Percentiles rank a stretch among this genome's conserved stretches.
Conservation (phyloP, 2,329 filamentous ascomycete genomes). For the Colletotrichum phormii region DNA sequence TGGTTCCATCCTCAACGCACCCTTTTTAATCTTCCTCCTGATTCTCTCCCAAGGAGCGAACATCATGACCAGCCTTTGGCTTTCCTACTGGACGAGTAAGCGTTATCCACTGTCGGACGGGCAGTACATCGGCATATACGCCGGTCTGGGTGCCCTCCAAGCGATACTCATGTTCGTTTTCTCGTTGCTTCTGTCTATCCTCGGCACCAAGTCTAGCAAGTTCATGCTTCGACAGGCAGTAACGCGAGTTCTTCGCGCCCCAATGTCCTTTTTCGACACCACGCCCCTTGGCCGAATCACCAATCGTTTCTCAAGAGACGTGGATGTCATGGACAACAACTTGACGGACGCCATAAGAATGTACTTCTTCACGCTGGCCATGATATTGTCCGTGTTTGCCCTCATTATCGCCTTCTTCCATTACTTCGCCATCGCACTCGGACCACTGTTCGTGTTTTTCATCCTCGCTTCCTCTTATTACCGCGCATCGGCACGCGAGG, state of each 20-base stretch:
- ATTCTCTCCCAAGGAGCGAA: slow-evolving; percentile 84
- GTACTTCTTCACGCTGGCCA: slow-evolving; percentile 87
- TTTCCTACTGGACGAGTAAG: slow-evolving; percentile 92
- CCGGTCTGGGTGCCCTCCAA: slow-evolving; percentile 77
- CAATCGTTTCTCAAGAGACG: slow-evolving; percentile 94
- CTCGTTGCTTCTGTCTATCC: slow-evolving; percentile 80
- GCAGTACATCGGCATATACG: slow-evolving; percentile 78
- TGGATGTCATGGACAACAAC: slow-evolving; percentile 96
- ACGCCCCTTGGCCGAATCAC: slow-evolving; percentile 95
- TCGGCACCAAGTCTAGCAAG: slow-evolving; percentile 85
- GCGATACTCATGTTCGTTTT: slow-evolving; percentile 84
- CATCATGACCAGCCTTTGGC: slow-evolving; percentile 89
- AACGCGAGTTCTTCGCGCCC: slow-evolving; percentile 76
- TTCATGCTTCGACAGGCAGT: slow-evolving; percentile 85
- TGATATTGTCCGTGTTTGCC: slow-evolving; percentile 85
- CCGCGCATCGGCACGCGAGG: slow-evolving; percentile 88
- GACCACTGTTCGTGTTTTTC: slow-evolving; percentile 79
- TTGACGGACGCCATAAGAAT: slow-evolving; percentile 91
- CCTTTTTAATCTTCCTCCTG: slow-evolving; percentile 72
- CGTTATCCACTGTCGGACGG: slow-evolving; percentile 76
- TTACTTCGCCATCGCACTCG: slow-evolving; percentile 78
- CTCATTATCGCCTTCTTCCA: slow-evolving; percentile 96
- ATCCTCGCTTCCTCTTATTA: slow-evolving; percentile 89
- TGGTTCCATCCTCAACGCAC: slow-evolving; percentile 76
- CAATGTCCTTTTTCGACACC: slow-evolving; percentile 96